Evolutionary conservation across 148 eudicot genomes (phyloP).

Genomic region (Camellia sinensis): DNA sequence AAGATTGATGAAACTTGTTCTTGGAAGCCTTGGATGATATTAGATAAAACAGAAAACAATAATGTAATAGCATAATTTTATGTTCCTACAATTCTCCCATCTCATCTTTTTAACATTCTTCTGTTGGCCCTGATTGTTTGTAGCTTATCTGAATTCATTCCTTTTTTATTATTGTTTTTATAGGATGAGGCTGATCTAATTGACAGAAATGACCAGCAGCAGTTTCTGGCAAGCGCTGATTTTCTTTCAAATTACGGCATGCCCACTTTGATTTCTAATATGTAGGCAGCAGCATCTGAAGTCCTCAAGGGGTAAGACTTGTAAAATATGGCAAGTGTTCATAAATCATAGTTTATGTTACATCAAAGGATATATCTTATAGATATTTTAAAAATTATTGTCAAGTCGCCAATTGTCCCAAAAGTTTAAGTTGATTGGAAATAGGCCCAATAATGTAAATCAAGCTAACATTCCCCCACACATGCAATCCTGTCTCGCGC

Average conservation of each 20-base stretch:
- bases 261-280: constrained; percentile 47
- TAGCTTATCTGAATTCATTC: not conserved
- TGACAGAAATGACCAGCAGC: constrained; percentile 69
- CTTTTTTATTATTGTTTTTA: constrained; percentile 3
- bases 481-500: too few relatives aligned
- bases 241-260: constrained; percentile 64
- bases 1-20: too few relatives aligned
- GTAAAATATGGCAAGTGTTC: not conserved
- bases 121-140: not conserved
- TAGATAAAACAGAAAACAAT: not conserved
- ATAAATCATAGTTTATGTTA: not conserved
- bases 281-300: constrained; percentile 77
- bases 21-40: not conserved
- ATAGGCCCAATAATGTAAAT: too few relatives aligned
- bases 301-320: constrained; percentile 57
- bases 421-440: too few relatives aligned
- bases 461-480: too few relatives aligned
- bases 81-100: not conserved
- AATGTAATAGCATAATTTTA: not conserved
- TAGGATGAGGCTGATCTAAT: constrained; percentile 82
- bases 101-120: not conserved
- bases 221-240: constrained; percentile 76
- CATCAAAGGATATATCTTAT: not conserved
- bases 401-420: too few relatives aligned
- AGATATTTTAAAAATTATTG: not conserved